phyloP scores from a whole-genome alignment of 1,284 basidiomycete genomes.

The Ceratobasidium sp. region DNA sequence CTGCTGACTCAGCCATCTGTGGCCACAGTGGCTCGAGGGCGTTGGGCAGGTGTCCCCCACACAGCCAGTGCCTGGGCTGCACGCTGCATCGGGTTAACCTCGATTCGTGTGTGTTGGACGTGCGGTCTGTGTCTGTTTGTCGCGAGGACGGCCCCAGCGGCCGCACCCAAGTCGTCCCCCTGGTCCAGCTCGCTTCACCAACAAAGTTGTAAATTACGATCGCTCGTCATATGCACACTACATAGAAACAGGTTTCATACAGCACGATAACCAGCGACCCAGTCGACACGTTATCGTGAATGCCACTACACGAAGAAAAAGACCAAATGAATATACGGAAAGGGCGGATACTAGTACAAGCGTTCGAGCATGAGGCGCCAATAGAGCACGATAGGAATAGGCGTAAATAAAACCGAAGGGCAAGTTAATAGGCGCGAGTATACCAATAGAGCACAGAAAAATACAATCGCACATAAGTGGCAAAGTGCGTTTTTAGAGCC shows the following conservation, averaged over 20 bases:
- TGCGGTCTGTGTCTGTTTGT: conserved; percentile 7
- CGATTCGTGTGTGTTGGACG: not conserved
- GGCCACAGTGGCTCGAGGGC: not conserved
- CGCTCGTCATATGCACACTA: conserved; percentile 44
- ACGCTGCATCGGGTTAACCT: conserved; percentile 26
- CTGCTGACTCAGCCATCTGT: conserved; percentile 27
- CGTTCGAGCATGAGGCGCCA: conserved; percentile 34
- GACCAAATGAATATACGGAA: conserved; percentile 31
- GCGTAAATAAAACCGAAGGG: conserved; percentile 40
- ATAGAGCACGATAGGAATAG: conserved; percentile 21
- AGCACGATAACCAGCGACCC: conserved; percentile 28
- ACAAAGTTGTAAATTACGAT: conserved; percentile 20
- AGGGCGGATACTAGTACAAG: conserved; percentile 34
- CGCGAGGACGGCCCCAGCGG: conserved; percentile 14
- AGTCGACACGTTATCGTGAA: conserved; percentile 25
- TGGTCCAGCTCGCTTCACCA: not conserved
- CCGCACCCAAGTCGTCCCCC: not conserved
- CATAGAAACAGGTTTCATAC: conserved; percentile 44
- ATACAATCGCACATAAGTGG: conserved; percentile 46
- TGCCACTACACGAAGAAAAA: conserved; percentile 14
- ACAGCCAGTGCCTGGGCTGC: conserved; percentile 6
- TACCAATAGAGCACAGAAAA: conserved; percentile 33
- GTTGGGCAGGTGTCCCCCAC: not conserved
- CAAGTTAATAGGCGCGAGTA: conserved; percentile 41
- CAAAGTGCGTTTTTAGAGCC: conserved; percentile 30